These are phyloP conservation scores for Mycena leptocephala DNA, from an alignment of 768 basidiomycete genomes.

Conservation along the genomic window DNA sequence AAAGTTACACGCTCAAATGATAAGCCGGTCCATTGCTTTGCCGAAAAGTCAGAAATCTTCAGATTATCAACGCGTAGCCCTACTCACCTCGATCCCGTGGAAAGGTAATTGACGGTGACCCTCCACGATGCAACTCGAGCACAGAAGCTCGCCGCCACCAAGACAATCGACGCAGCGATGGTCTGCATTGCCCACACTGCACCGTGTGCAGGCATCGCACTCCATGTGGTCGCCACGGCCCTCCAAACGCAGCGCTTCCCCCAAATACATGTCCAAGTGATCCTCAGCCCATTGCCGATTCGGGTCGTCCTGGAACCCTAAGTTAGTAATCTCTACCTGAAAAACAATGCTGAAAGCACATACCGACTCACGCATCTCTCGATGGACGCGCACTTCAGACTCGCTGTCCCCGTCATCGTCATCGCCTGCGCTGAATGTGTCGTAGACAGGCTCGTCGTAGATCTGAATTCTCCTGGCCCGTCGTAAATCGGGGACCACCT, in stretches of 20 bases:
- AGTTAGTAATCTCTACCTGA: too few species aligned
- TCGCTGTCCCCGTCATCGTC: too few species aligned
- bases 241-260: constrained; percentile 32
- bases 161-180: constrained; percentile 30
- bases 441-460: too few species aligned
- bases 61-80: not conserved
- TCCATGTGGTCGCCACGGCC: constrained; percentile 4
- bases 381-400: too few species aligned
- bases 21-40: constrained; percentile 26
- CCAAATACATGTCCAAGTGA: constrained; percentile 25
- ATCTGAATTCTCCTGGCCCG: too few species aligned
- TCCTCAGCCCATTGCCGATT: not conserved
- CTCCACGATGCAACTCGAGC: constrained; percentile 7
- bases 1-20: constrained; percentile 17
- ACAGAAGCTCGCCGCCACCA: not conserved
- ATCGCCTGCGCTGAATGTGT: too few species aligned
- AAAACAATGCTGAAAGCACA: too few species aligned
- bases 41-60: not conserved
- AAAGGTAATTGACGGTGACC: constrained; percentile 18
- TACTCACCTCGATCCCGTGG: constrained; percentile 29
- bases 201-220: not conserved
- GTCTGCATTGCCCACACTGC: not conserved
- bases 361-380: too few species aligned
- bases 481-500: too few species aligned
- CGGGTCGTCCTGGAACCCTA: constrained; percentile 16